These are phyloP conservation scores for Ascochyta rabiei DNA, from an alignment of 2,329 filamentous ascomycete species.

Conservation along the genomic window DNA sequence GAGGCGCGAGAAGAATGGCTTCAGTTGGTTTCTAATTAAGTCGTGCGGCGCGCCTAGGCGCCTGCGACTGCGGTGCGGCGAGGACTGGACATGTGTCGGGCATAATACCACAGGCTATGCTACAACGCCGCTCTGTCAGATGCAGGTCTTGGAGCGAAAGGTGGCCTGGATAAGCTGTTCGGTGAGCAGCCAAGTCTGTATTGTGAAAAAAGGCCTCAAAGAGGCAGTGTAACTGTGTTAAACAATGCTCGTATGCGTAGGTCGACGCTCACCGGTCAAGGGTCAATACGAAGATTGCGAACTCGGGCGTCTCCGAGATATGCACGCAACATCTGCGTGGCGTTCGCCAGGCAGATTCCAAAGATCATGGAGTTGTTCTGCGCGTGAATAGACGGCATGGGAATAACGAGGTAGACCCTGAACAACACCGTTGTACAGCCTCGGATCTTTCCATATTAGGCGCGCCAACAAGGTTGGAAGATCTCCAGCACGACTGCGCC, in stretches of 20 bases:
- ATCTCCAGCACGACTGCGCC: background rate
- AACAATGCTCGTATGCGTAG: background rate
- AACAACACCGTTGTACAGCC: slow-evolving; percentile 6
- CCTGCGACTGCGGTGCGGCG: background rate
- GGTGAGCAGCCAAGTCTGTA: slow-evolving; percentile 4
- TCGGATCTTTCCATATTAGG: slow-evolving; percentile 9
- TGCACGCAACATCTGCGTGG: background rate
- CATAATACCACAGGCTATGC: background rate
- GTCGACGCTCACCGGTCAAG: slow-evolving; percentile 9
- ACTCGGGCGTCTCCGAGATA: background rate
- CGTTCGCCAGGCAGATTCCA: slow-evolving; percentile 4
- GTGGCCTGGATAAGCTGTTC: slow-evolving; percentile 1
- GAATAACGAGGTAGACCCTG: slow-evolving; percentile 5
- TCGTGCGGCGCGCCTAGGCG: background rate
- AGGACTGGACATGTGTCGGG: background rate
- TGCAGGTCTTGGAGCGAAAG: background rate
- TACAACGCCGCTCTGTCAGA: background rate
- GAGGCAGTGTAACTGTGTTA: slow-evolving; percentile 10
- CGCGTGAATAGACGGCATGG: background rate
- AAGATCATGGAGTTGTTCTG: background rate
- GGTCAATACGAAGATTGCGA: slow-evolving; percentile 11
- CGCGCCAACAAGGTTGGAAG: background rate
- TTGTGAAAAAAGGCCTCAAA: slow-evolving; percentile 2
- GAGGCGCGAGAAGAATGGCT: background rate
- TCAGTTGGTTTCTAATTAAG: background rate